Conservation (phyloP, 495 filamentous ascomycete genomes). For the Hypoxylon crocopeplum region DNA sequence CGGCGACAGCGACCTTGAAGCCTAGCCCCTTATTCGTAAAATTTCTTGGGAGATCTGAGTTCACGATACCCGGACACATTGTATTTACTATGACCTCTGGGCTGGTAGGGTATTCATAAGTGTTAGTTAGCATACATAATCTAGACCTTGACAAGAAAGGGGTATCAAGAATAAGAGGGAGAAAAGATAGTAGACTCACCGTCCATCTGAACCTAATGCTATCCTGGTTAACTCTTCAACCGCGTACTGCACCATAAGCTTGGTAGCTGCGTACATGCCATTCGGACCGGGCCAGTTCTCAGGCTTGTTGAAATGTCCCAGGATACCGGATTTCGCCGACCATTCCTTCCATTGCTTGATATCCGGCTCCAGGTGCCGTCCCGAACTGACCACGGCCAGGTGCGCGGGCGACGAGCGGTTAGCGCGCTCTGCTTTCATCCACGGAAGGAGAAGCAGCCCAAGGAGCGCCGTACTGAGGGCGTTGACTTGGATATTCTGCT, state of each 20-base stretch:
- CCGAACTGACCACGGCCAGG: constrained; percentile 24
- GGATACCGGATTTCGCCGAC: constrained; percentile 29
- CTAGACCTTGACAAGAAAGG: not conserved
- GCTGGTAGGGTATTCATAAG: constrained; percentile 12
- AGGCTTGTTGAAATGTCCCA: constrained; percentile 38
- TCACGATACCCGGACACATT: constrained; percentile 54
- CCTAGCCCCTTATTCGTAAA: constrained; percentile 27
- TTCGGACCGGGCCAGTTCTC: constrained; percentile 39
- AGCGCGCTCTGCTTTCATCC: constrained; percentile 29
- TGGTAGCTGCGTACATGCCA: constrained; percentile 42
- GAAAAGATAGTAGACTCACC: constrained; percentile 17
- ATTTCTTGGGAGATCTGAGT: constrained; percentile 44
- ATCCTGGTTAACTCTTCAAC: constrained; percentile 44
- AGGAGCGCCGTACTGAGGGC: constrained; percentile 57
- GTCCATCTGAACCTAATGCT: constrained; percentile 33
- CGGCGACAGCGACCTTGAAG: constrained; percentile 13
- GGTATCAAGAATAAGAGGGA: not conserved
- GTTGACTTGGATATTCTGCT: constrained; percentile 58
- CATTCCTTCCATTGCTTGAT: constrained; percentile 26
- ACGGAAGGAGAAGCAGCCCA: constrained; percentile 48
- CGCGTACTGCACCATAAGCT: constrained; percentile 49
- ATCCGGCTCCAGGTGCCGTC: constrained; percentile 13
- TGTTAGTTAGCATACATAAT: not conserved
- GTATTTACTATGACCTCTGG: constrained; percentile 51
- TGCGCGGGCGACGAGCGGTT: constrained; percentile 26